A percentile compares a stretch with the other conserved stretches of the same genome.
Evolutionary conservation across 148 eudicot species (phyloP).

Genomic region (Cornus kousa): DNA sequence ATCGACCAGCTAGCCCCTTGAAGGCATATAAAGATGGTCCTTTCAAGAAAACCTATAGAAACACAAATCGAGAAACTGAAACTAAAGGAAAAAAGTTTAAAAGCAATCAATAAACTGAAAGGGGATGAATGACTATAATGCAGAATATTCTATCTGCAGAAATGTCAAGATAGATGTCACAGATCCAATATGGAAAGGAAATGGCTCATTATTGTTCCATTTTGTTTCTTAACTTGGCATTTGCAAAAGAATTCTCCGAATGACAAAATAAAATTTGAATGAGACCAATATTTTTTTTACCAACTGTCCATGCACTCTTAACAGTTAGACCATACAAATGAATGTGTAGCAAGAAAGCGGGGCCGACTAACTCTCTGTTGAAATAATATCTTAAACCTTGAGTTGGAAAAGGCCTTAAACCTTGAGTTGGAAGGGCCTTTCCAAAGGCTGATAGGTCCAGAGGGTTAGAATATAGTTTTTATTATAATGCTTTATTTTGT

Average conservation of each 20-base stretch:
- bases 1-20: slow-evolving; percentile 89
- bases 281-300: not conserved
- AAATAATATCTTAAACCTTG: no score
- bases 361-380: not conserved
- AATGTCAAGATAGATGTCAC: not conserved
- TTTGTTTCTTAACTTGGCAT: not conserved
- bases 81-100: not conserved
- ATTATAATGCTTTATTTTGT: no score
- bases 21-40: slow-evolving; percentile 93
- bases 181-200: not conserved
- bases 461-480: no score
- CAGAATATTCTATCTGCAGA: not conserved
- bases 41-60: slow-evolving; percentile 71
- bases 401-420: no score
- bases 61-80: not conserved
- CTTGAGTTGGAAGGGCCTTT: no score
- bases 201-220: not conserved
- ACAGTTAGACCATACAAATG: no score
- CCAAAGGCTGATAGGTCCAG: no score
- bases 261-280: not conserved
- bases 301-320: not conserved
- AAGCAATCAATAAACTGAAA: not conserved
- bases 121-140: not conserved
- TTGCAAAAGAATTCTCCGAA: not conserved
- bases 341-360: not conserved